Base-by-base conservation (phyloP, 768 basidiomycete genomes). In the Coprinopsis sp. region DNA sequence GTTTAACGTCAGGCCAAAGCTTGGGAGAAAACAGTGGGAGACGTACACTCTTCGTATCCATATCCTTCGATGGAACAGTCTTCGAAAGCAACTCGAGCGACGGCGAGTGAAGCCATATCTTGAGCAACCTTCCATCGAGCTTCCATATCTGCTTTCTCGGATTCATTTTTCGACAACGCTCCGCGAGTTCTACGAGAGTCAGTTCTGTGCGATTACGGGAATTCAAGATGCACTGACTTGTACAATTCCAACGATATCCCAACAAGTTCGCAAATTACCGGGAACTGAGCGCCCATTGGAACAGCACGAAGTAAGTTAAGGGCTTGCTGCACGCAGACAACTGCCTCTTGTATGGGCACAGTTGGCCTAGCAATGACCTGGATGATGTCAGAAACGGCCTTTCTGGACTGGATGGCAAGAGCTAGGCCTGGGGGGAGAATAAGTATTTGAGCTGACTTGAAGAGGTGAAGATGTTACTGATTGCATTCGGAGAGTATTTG, bases 21-120 rank as follows among this genome's bases (percentile, higher is more conserved):
- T 16, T 44, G 31, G n/a, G 31, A 36, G 10, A 39, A 28, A 19
- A 21, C 44, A 36, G n/a, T n/a, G 6, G 16, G 5, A 25, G 23
- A 19, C 23, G 24, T 41, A 49, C 65, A 33, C 55, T 87, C 87
- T 77, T 3, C 83, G 54, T 84, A 84, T 16, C 61, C 67, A 47
- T 77, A 76, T 2, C 70, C 73, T 16, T 85, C 82, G 52, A 65
- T 70, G 53, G n/a, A n/a, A n/a, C 84, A 87, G 51, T 80, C 76
- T 50, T 81, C 78, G 49, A 90, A 89, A 3, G 83, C 85, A 22
- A 67, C 63, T 51, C 76, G 74, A 49, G 74, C 80, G 0, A 84
- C 77, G 18, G 65, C 63, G 13, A 91, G 46, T 6, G 85, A 83
- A 51, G 78, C 79, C 42, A 87, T 73, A 46, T 88, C 83, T 44